Conservation (phyloP, 2,329 filamentous ascomycete species). For the Clarireedia homoeocarpa region DNA sequence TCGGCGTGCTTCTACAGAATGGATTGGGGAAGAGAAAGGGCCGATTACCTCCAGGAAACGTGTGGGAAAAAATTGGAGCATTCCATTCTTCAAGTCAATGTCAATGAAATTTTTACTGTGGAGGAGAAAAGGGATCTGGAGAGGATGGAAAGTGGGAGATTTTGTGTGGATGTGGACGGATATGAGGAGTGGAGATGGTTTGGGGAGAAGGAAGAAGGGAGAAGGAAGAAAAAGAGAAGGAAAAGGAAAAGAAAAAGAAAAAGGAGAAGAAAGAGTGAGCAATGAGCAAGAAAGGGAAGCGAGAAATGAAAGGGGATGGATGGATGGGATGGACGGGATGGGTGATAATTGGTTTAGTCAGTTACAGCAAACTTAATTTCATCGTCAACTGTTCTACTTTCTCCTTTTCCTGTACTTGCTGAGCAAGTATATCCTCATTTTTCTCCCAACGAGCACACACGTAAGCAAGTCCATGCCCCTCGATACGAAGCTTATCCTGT, state of each 20-base stretch:
- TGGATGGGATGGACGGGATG: too few relatives aligned
- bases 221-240: not conserved
- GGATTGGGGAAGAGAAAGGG: not conserved
- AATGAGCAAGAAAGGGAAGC: not conserved
- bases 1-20: too few relatives aligned
- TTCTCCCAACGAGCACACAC: too few relatives aligned
- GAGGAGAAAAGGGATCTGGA: slow-evolving; percentile 1
- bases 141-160: not conserved
- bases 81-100: too few relatives aligned
- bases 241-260: not conserved
- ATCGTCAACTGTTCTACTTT: too few relatives aligned
- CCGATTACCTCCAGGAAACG: not conserved
- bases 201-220: not conserved
- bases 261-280: too few relatives aligned
- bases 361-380: too few relatives aligned
- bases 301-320: not conserved
- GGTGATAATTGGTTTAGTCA: too few relatives aligned
- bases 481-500: too few relatives aligned
- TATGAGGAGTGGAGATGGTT: not conserved
- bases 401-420: too few relatives aligned
- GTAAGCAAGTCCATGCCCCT: too few relatives aligned
- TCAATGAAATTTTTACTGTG: not conserved
- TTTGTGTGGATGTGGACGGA: not conserved
- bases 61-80: not conserved
- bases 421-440: too few relatives aligned